Evolutionary conservation across 2,329 filamentous ascomycete genomes (phyloP).

Genomic region (Fusarium redolens): DNA sequence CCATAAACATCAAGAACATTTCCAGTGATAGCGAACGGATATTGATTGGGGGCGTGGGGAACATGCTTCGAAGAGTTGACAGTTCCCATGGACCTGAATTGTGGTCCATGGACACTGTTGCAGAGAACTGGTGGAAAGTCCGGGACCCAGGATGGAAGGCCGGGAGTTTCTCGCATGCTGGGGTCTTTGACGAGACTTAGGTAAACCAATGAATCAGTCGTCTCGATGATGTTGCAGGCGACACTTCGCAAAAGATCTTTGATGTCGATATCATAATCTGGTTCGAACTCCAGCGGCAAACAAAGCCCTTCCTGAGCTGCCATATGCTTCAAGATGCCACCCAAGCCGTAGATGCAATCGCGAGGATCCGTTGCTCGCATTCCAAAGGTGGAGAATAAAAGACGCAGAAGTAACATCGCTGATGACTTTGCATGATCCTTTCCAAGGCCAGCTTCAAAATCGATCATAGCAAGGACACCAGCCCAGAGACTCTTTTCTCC

Average conservation of each 20-base stretch:
- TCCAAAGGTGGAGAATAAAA: not conserved
- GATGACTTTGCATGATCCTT: accelerated
- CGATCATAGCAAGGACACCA: not conserved
- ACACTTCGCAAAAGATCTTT: not conserved
- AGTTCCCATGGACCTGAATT: not conserved
- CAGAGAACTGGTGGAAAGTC: not conserved
- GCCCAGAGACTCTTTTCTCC: not conserved
- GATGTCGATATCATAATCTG: not conserved
- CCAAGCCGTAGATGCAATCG: not conserved
- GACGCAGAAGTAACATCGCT: not conserved
- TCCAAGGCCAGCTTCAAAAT: not conserved
- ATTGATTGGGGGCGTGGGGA: not conserved
- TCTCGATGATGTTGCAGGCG: not conserved
- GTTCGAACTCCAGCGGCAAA: not conserved
- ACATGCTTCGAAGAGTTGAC: not conserved
- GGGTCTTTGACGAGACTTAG: not conserved
- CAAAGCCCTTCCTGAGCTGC: not conserved
- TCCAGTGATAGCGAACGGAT: not conserved
- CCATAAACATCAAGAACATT: not conserved
- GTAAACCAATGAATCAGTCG: not conserved
- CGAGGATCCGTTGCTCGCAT: not conserved
- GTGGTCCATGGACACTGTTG: not conserved
- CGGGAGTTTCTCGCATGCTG: not conserved
- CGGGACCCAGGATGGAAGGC: constrained; percentile 1
- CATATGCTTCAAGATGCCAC: constrained; percentile 7